Conservation (phyloP, 1,284 basidiomycete genomes). For the Vanrija humicola region DNA sequence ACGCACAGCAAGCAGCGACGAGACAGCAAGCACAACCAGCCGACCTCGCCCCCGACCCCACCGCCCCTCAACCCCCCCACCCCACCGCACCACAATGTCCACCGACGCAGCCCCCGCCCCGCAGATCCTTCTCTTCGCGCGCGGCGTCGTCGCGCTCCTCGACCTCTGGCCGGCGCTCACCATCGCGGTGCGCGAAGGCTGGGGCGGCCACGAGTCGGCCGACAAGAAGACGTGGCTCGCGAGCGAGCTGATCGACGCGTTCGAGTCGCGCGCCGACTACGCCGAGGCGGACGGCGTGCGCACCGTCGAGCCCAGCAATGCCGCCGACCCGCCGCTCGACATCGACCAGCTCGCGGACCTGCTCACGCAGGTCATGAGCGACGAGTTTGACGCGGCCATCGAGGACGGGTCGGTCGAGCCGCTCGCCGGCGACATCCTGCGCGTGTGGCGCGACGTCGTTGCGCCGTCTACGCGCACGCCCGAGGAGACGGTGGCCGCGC, state of each 20-base stretch:
- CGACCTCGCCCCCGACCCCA: background rate
- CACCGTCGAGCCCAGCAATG: slow-evolving; percentile 21
- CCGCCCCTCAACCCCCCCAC: background rate
- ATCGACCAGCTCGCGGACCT: slow-evolving; percentile 70
- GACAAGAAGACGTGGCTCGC: slow-evolving; percentile 78
- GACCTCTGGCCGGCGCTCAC: slow-evolving; percentile 76
- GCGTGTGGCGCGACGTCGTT: slow-evolving; percentile 59
- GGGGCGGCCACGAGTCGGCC: slow-evolving; percentile 70
- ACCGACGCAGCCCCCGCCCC: slow-evolving; percentile 6
- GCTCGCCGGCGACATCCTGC: slow-evolving; percentile 66
- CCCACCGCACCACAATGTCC: slow-evolving; percentile 6
- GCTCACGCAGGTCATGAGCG: slow-evolving; percentile 66
- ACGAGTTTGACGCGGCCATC: slow-evolving; percentile 75
- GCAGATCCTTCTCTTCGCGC: slow-evolving; percentile 62
- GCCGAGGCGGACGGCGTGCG: slow-evolving; percentile 11
- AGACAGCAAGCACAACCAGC: background rate
- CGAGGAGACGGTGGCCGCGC: slow-evolving; percentile 56
- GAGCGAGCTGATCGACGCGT: slow-evolving; percentile 74
- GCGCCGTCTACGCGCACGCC: slow-evolving; percentile 51
- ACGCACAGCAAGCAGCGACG: background rate
- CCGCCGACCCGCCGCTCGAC: slow-evolving; percentile 57
- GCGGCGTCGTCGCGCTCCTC: slow-evolving; percentile 73
- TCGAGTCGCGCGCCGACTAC: slow-evolving; percentile 55
- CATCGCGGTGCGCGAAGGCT: slow-evolving; percentile 72
- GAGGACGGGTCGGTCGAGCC: slow-evolving; percentile 73